These are phyloP conservation scores for Beauveria sp. DNA, from an alignment of 2,329 filamentous ascomycete species.

Conservation along the genomic window DNA sequence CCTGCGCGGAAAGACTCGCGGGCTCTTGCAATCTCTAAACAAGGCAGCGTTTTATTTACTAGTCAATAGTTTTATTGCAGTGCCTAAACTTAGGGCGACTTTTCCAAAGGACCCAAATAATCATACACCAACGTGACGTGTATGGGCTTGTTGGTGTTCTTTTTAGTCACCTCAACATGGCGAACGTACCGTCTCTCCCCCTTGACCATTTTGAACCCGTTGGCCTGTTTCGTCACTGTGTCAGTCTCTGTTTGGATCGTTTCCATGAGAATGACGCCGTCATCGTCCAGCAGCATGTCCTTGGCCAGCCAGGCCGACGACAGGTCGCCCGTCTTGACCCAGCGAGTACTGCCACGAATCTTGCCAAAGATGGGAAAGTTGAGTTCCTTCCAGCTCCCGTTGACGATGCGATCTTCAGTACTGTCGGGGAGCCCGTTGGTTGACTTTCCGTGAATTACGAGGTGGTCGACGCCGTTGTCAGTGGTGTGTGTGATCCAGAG, in stretches of 20 bases:
- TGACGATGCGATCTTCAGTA: neutral
- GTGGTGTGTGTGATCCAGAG: neutral
- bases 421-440: neutral
- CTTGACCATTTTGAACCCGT: neutral
- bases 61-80: neutral
- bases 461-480: neutral
- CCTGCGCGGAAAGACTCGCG: too few species aligned
- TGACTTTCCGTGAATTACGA: neutral
- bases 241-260: neutral
- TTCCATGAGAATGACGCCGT: neutral
- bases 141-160: neutral
- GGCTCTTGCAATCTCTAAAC: too few species aligned
- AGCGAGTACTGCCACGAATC: neutral
- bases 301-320: neutral
- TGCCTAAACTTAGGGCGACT: neutral
- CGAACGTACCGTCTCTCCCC: neutral
- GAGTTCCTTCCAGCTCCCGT: neutral
- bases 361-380: conserved; percentile 4
- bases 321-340: neutral
- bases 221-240: neutral
- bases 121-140: neutral
- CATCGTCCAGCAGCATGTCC: neutral
- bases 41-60: neutral
- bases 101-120: neutral
- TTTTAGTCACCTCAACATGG: neutral